phyloP scores from a whole-genome alignment of 2,329 filamentous ascomycete species.

The Fusarium setosum region DNA sequence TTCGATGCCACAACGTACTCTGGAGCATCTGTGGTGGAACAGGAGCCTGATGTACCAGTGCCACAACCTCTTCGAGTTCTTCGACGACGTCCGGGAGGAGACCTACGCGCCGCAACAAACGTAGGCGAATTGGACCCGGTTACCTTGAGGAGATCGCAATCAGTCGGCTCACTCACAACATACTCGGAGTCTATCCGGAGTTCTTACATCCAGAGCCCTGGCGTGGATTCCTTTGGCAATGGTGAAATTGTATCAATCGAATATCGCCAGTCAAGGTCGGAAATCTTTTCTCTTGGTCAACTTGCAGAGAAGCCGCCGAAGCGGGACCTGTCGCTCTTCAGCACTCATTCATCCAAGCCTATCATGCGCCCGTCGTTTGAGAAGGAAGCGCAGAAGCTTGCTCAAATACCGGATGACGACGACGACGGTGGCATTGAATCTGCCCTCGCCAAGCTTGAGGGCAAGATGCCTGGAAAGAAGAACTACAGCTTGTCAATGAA shows the following conservation, averaged over 20 bases:
- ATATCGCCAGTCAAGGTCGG: conserved; percentile 46
- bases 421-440: conserved; percentile 86
- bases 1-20: conserved; percentile 69
- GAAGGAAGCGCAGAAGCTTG: conserved; percentile 85
- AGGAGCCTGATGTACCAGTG: conserved; percentile 52
- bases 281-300: conserved; percentile 69
- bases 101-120: conserved; percentile 76
- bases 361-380: conserved; percentile 83
- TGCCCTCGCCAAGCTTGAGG: conserved; percentile 92
- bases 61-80: conserved; percentile 71
- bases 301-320: conserved; percentile 63
- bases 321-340: conserved; percentile 65
- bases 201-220: conserved; percentile 63
- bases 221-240: conserved; percentile 42
- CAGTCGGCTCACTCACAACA: conserved; percentile 68
- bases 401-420: conserved; percentile 90
- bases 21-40: conserved; percentile 60
- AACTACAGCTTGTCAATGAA: conserved; percentile 51
- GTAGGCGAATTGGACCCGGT: conserved; percentile 69
- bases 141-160: conserved; percentile 64
- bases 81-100: conserved; percentile 78
- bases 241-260: conserved; percentile 32
- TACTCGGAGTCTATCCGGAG: conserved; percentile 71
- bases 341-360: conserved; percentile 71
- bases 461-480: conserved; percentile 74